Percentiles rank a stretch among this genome's conserved stretches.
Evolutionary conservation across 2,329 filamentous ascomycete species (phyloP).

Genomic region (Penicillium sp.): DNA sequence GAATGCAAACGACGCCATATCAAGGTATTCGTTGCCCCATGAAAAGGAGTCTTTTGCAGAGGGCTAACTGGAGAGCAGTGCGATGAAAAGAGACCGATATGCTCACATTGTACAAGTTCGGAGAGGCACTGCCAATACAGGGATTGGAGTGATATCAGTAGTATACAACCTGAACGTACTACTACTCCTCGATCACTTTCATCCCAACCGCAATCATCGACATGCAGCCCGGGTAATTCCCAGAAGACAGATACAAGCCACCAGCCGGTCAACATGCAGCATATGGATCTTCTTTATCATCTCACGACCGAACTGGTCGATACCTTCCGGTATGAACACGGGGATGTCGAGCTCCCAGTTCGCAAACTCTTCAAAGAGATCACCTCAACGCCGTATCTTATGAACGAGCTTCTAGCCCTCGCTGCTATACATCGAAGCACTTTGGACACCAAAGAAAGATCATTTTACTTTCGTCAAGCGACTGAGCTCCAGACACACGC

Average conservation of each 20-base stretch:
- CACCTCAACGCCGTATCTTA: slow-evolving; percentile 45
- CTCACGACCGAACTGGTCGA: slow-evolving; percentile 21
- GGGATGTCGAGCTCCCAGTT: not conserved
- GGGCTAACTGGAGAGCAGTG: slow-evolving; percentile 27
- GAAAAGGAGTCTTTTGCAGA: not conserved
- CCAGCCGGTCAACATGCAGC: slow-evolving; percentile 30
- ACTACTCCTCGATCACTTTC: too few species aligned
- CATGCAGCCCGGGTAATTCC: too few species aligned
- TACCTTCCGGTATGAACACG: not conserved
- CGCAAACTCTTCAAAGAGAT: slow-evolving; percentile 8
- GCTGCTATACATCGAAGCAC: slow-evolving; percentile 50
- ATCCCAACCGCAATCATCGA: too few species aligned
- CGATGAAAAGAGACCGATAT: slow-evolving; percentile 38
- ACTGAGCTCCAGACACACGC: slow-evolving; percentile 41
- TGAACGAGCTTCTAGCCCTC: slow-evolving; percentile 54
- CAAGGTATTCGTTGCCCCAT: slow-evolving; percentile 31
- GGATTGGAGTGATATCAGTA: slow-evolving; percentile 8
- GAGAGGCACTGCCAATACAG: slow-evolving; percentile 23
- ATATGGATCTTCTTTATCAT: slow-evolving; percentile 36
- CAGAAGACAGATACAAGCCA: not conserved
- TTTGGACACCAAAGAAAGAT: slow-evolving; percentile 41
- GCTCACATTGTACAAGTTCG: slow-evolving; percentile 34
- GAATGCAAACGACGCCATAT: slow-evolving; percentile 9
- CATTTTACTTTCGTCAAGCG: slow-evolving; percentile 32
- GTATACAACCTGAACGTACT: too few species aligned